Percentiles rank a stretch among this genome's conserved stretches.
Conservation (phyloP, 31 red algal genomes). For the Odonthalia washingtoniensis region DNA sequence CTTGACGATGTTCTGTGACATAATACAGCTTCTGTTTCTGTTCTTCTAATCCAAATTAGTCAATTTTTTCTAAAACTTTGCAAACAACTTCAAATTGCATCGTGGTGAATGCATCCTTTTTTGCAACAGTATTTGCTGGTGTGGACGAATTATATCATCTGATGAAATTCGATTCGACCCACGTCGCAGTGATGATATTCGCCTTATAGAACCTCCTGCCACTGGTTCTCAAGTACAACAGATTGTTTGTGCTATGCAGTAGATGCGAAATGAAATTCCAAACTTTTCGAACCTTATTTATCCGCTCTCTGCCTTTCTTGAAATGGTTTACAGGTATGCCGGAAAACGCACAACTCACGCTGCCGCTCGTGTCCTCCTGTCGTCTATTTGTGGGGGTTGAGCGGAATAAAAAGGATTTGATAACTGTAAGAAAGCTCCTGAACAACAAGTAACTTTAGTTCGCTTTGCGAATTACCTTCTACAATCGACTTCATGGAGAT, state of each 20-base stretch:
- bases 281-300: background rate
- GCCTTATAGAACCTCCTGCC: background rate
- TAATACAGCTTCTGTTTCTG: no score
- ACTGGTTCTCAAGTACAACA: background rate
- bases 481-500: constrained; percentile 29
- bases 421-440: background rate
- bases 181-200: background rate
- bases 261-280: background rate
- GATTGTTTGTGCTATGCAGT: background rate
- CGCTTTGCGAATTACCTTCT: constrained; percentile 1
- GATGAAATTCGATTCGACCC: background rate
- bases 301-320: background rate
- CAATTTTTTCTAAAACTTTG: no score
- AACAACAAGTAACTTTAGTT: background rate
- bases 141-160: background rate
- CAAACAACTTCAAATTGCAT: no score
- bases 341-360: background rate
- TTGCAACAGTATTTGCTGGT: background rate
- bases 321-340: background rate
- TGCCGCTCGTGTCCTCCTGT: background rate
- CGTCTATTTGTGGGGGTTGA: background rate
- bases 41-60: no score
- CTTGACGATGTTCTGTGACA: no score
- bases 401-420: background rate
- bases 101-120: background rate